Evolutionary conservation across 2,329 filamentous ascomycete species (phyloP), one percentile per base, ranked within the genome.

Genomic region (Exophiala oligosperma): DNA sequence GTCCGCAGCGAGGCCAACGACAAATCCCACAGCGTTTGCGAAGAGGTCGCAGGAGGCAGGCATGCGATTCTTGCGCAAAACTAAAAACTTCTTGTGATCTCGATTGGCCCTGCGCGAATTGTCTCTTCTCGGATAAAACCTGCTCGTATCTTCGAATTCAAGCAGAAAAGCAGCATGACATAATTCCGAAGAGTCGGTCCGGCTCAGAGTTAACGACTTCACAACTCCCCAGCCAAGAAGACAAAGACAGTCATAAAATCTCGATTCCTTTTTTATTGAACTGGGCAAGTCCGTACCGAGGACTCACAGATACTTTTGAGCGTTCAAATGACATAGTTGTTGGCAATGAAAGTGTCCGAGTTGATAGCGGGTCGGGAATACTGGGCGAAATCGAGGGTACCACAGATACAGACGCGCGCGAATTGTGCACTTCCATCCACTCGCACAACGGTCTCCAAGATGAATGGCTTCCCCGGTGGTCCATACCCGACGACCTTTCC

Each of bases 301-400:
- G 52, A 8, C 52, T 54, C 2, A 54, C 52, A 3, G 52, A 54
- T 11, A 54, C 52, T 17, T 54, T 54, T 26, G n/a, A 54, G 52
- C 52, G 23, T 11, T 32, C 41, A 21, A 54, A 40, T 28, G 52
- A 54, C 17, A 17, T 17, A 40, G 11, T 17, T 9, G 11, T 40
- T 40, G 37, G 2, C 12, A 17, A 4, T 40, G 37, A 17, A 40
- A 28, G 26, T 28, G 4, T 28, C 4, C 26, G 26, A 28, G 26
- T 28, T 4, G 26, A 28, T 28, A 2, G 7, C 7, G 26, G 4
- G 7, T 7, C 26, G 2, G 26, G 37, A 40, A 17, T 17, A 5
- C 37, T 40, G 37, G n/a, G 37, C 12, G 37, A 40, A 17, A 4
- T 14, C n/a, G 12, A 40, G 37, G 37, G n/a, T 12, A 3, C 4